Conservation (phyloP, 139 green algal species). For the Yamagishiella unicocca region DNA sequence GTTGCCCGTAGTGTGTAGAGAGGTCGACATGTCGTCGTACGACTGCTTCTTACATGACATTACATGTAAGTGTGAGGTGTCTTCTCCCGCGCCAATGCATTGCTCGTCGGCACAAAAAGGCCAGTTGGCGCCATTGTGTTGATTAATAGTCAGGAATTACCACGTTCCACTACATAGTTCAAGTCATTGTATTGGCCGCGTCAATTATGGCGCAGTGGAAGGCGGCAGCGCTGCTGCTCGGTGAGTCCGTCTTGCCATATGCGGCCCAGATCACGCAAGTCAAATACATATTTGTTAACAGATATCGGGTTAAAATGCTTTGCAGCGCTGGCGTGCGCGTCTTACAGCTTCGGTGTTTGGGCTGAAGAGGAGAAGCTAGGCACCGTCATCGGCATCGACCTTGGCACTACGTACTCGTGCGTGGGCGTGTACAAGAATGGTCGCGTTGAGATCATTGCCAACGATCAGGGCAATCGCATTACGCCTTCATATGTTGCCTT, state of each 20-base stretch:
- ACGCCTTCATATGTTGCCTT: slow-evolving; percentile 98
- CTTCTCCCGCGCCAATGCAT: neutral
- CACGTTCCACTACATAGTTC: no score
- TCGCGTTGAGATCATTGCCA: slow-evolving; percentile 98
- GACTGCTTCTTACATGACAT: slow-evolving; percentile 7
- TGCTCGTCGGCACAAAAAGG: neutral
- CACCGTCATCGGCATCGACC: slow-evolving; percentile 98
- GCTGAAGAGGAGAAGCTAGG: slow-evolving; percentile 68
- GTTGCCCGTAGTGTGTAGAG: neutral
- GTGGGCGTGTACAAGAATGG: slow-evolving; percentile 99
- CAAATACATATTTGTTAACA: no score
- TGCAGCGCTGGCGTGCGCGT: slow-evolving; percentile 41
- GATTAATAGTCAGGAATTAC: neutral
- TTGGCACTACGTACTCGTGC: slow-evolving; percentile 99
- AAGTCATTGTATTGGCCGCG: neutral
- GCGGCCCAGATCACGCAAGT: no score
- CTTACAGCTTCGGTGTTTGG: slow-evolving; percentile 34
- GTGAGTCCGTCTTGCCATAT: slow-evolving; percentile 4
- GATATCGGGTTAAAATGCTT: no score
- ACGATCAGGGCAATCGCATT: slow-evolving; percentile 99
- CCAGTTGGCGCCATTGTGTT: neutral
- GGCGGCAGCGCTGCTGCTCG: slow-evolving; percentile 26
- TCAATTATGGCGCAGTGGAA: slow-evolving; percentile 39
- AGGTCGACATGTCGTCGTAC: neutral
- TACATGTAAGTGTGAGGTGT: neutral